Percentiles rank a stretch among this genome's conserved stretches.
Conservation (phyloP, 2,329 filamentous ascomycete genomes). For the Ascochyta rabiei region DNA sequence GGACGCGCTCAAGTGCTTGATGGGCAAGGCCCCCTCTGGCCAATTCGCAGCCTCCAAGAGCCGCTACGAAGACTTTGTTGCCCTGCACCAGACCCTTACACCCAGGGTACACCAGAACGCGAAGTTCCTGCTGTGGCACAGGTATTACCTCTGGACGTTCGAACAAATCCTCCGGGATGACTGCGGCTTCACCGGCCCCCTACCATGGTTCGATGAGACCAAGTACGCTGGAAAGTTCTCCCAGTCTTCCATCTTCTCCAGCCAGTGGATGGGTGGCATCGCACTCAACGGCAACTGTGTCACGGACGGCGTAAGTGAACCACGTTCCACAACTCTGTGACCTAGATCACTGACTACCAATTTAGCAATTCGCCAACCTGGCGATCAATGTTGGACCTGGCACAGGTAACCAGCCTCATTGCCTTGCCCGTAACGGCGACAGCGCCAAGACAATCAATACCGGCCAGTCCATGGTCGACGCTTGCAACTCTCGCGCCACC, state of each 20-base stretch:
- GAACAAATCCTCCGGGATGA: slow-evolving; percentile 50
- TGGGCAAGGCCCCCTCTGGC: slow-evolving; percentile 29
- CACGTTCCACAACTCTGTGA: background rate
- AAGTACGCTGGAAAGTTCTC: slow-evolving; percentile 40
- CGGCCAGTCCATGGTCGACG: slow-evolving; percentile 36
- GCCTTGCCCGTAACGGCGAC: slow-evolving; percentile 41
- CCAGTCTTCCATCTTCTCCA: slow-evolving; percentile 40
- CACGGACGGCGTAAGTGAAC: slow-evolving; percentile 42
- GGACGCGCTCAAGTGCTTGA: slow-evolving; percentile 39
- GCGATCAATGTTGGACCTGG: slow-evolving; percentile 42
- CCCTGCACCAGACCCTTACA: slow-evolving; percentile 42
- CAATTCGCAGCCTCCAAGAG: slow-evolving; percentile 33
- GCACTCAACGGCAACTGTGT: slow-evolving; percentile 36
- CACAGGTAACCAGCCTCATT: slow-evolving; percentile 36
- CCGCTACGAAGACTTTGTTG: slow-evolving; percentile 43
- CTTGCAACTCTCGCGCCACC: slow-evolving; percentile 32
- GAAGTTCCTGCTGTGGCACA: slow-evolving; percentile 53
- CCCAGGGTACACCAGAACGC: slow-evolving; percentile 40
- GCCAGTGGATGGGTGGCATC: slow-evolving; percentile 35
- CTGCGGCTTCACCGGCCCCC: slow-evolving; percentile 49
- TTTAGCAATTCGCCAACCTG: slow-evolving; percentile 42
- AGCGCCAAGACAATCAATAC: slow-evolving; percentile 33
- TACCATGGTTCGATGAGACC: slow-evolving; percentile 50
- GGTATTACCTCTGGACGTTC: slow-evolving; percentile 51
- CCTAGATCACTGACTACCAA: slow-evolving; percentile 11